Conservation (phyloP, 1,139 yeast species). For the Geotrichum restrictum region DNA sequence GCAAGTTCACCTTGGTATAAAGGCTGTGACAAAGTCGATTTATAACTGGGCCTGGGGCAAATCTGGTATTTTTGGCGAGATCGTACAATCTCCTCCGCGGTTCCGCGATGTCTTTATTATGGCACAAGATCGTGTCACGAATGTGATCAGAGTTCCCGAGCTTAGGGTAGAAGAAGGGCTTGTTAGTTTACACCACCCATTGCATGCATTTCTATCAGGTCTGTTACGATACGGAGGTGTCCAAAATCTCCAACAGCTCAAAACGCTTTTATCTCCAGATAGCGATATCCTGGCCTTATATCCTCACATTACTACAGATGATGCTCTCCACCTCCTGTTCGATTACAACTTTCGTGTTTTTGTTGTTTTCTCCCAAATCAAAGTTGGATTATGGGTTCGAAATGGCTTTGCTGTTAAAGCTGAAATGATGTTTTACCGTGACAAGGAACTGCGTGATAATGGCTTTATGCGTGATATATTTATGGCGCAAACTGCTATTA, state of each 20-base stretch:
- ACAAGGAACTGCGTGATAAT: slow-evolving; percentile 72
- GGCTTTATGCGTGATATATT: slow-evolving; percentile 76
- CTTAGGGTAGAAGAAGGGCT: slow-evolving; percentile 46
- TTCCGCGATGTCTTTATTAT: background rate
- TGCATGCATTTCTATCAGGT: slow-evolving; percentile 71
- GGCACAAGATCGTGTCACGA: background rate
- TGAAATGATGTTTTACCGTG: slow-evolving; percentile 74
- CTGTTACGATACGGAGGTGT: slow-evolving; percentile 51
- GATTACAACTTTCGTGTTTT: slow-evolving; percentile 76
- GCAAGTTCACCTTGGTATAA: slow-evolving; percentile 26
- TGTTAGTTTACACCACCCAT: slow-evolving; percentile 74
- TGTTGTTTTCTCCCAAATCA: slow-evolving; percentile 72
- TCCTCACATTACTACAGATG: background rate
- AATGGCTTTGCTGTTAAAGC: slow-evolving; percentile 74
- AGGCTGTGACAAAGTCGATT: slow-evolving; percentile 28
- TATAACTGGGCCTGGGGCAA: slow-evolving; percentile 34
- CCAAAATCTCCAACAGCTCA: slow-evolving; percentile 34
- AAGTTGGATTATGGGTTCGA: slow-evolving; percentile 83
- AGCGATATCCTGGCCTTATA: background rate
- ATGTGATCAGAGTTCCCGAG: background rate
- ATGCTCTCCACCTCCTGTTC: slow-evolving; percentile 27
- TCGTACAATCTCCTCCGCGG: background rate
- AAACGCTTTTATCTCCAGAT: slow-evolving; percentile 24
- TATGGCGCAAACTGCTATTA: slow-evolving; percentile 63
- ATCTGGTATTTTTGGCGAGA: slow-evolving; percentile 21